phyloP scores from a whole-genome alignment of 2,329 filamentous ascomycete genomes.

The Aspergillus novofumigatus region DNA sequence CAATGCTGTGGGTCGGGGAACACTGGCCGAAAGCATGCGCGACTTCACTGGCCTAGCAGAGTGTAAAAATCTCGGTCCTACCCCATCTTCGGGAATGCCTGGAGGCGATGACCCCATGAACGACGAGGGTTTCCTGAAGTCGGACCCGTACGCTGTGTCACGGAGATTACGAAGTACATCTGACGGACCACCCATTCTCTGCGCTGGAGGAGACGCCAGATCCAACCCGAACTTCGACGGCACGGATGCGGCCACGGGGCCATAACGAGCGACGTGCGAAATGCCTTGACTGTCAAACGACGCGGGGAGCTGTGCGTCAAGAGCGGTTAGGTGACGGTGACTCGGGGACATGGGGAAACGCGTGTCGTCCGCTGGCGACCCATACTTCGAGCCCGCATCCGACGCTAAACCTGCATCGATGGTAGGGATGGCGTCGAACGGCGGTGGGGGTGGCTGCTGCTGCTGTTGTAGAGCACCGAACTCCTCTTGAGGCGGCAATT shows the following conservation, averaged over 20 bases:
- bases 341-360: slow-evolving; percentile 77
- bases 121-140: slow-evolving; percentile 58
- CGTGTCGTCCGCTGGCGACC: slow-evolving; percentile 75
- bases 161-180: slow-evolving; percentile 57
- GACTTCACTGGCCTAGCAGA: slow-evolving; percentile 61
- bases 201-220: slow-evolving; percentile 64
- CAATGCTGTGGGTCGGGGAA: slow-evolving; percentile 49
- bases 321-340: slow-evolving; percentile 71
- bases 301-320: slow-evolving; percentile 87
- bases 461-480: slow-evolving; percentile 40
- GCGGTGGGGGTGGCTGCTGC: slow-evolving; percentile 32
- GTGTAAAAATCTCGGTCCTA: slow-evolving; percentile 60
- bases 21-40: slow-evolving; percentile 58
- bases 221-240: slow-evolving; percentile 89
- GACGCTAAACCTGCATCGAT: slow-evolving; percentile 58
- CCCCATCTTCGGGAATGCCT: slow-evolving; percentile 62
- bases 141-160: slow-evolving; percentile 66
- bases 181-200: slow-evolving; percentile 63
- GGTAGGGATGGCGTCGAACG: slow-evolving; percentile 50
- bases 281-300: slow-evolving; percentile 97
- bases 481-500: slow-evolving; percentile 41
- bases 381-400: slow-evolving; percentile 63
- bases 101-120: slow-evolving; percentile 56
- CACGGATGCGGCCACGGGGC: slow-evolving; percentile 86
- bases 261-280: slow-evolving; percentile 84